Base-by-base conservation (phyloP, 2,329 filamentous ascomycete genomes). In the Phyllosticta capitalensis region DNA sequence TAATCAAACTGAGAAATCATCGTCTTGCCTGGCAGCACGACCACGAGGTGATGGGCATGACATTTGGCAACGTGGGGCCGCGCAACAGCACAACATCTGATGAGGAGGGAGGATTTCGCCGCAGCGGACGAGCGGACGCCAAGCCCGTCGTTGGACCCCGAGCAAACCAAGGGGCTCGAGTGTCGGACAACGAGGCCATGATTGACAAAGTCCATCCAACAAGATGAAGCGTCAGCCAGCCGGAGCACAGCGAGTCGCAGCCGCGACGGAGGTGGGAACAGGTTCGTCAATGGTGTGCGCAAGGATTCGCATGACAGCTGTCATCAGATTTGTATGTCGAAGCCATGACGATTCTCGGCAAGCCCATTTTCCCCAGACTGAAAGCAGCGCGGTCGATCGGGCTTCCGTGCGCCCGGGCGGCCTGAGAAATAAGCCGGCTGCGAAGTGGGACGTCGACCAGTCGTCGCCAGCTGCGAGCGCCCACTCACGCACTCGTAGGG, bases 291-390 rank as follows among this genome's bases (percentile, higher is more conserved):
- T 19, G 38, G 17, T 17, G 38, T n/a, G n/a, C 38, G 38, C 38
- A 45, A 45, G 38, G 38, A 45, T 45, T n/a, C 6, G 38, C 38
- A 45, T 45, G 14, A 45, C 38, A 45, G 38, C 17, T 45, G 38
- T 45, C 38, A 45, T 45, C 38, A 17, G 38, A 45, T 45, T 14
- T 45, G 38, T 26, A 26, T 26, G 24, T 26, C 24, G 38, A 17
- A 45, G 38, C 38, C 38, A 45, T 45, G 38, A 45, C 17, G 38
- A 45, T 45, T 45, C 53, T 59, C 53, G 52, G 58, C 58, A 59
- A 49, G 28, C 53, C 19, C 30, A 21, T 53, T 45, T 59, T 59
- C 58, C 58, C 58, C 58, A 55, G 58, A 59, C 52, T 59, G 58
- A 52, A 45, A 52, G 58, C 53, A 30, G 51, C 52, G 55, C 24